These are phyloP conservation scores for Aphanomyces stellatus DNA, from an alignment of 352 stramenopile species.

Conservation along the genomic window DNA sequence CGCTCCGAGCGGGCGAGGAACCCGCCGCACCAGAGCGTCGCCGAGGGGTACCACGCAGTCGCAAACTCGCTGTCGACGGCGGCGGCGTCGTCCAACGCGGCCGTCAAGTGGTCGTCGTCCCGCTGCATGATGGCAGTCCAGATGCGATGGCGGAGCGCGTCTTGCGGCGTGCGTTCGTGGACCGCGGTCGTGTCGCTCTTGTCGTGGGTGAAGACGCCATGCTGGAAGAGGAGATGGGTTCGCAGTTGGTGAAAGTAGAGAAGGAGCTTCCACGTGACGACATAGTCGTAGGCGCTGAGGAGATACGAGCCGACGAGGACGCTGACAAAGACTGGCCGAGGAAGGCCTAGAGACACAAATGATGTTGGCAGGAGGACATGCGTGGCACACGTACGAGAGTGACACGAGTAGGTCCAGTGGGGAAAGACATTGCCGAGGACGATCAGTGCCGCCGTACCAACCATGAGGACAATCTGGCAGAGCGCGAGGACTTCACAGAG, in stretches of 20 bases:
- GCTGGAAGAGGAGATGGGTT: constrained; percentile 13
- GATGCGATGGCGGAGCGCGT: not conserved
- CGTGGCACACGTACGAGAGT: no score
- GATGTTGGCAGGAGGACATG: no score
- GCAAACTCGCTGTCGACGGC: not conserved
- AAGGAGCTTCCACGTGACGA: constrained; percentile 1
- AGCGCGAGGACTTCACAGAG: constrained; percentile 4
- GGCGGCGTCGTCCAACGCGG: not conserved
- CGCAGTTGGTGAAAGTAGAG: constrained; percentile 10
- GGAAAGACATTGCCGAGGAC: not conserved
- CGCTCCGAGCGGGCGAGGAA: not conserved
- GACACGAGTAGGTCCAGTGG: not conserved
- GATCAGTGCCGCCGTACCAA: not conserved
- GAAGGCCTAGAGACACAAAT: not conserved
- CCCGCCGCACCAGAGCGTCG: not conserved
- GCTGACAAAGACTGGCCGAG: not conserved
- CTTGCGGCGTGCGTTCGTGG: not conserved
- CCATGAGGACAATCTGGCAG: not conserved
- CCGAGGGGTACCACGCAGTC: not conserved
- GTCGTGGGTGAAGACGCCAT: not conserved
- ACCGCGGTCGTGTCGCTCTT: not conserved
- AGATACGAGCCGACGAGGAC: not conserved
- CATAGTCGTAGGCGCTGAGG: not conserved
- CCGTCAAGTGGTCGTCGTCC: not conserved
- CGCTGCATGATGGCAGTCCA: not conserved